These are phyloP conservation scores for Neurospora sp. DNA, from an alignment of 495 filamentous ascomycete genomes.

Conservation along the genomic window DNA sequence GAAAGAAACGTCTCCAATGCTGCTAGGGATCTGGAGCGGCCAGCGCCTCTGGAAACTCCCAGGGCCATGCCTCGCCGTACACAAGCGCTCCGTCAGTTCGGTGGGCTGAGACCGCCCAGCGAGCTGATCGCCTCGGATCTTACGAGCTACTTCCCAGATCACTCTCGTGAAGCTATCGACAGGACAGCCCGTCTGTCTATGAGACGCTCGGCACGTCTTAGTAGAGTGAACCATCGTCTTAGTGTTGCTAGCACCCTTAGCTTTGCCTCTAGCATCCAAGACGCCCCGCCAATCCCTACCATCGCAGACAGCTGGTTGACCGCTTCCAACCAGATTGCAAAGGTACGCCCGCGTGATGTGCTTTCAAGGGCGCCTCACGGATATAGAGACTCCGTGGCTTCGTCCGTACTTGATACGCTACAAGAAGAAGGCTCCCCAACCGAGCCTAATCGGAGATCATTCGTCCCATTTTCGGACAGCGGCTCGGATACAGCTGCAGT, in stretches of 20 bases:
- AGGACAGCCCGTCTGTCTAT: constrained; percentile 86
- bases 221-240: constrained; percentile 80
- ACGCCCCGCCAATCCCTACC: constrained; percentile 87
- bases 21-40: constrained; percentile 47
- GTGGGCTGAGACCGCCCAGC: constrained; percentile 85
- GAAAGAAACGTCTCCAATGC: constrained; percentile 55
- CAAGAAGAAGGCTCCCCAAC: constrained; percentile 79
- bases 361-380: constrained; percentile 33
- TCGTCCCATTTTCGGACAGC: constrained; percentile 83
- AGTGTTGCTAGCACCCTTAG: constrained; percentile 92
- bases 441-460: constrained; percentile 88
- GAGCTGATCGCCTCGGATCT: constrained; percentile 96
- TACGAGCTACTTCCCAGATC: constrained; percentile 93
- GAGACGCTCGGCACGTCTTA: constrained; percentile 78
- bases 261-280: constrained; percentile 79
- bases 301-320: constrained; percentile 91
- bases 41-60: constrained; percentile 38
- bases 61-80: constrained; percentile 48
- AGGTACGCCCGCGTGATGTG: constrained; percentile 33
- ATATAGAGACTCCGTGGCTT: constrained; percentile 79
- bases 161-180: constrained; percentile 85
- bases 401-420: constrained; percentile 71
- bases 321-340: constrained; percentile 42
- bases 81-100: constrained; percentile 56
- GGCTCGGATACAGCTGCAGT: constrained; percentile 55